Base-by-base conservation (phyloP, 2,329 filamentous ascomycete genomes). In the Dothideomycetes sp. region DNA sequence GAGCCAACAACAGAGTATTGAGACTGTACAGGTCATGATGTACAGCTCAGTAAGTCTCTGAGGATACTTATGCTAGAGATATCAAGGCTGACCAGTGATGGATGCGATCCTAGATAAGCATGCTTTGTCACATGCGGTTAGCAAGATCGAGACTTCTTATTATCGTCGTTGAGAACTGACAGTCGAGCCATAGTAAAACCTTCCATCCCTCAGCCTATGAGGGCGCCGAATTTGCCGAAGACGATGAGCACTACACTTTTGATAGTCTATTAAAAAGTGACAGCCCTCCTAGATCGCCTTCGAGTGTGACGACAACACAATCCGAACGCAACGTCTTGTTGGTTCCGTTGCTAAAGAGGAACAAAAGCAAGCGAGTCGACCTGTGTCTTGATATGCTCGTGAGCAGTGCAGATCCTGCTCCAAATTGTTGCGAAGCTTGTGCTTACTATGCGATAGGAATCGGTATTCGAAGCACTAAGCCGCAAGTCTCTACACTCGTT, bases 381-480 rank as follows among this genome's bases (percentile, higher is more conserved):
- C 50, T 49, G 32, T 53, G 69, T 18, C 51, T 69, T 6, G 56
- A 65, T 40, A 55, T 64, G 41, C 53, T 70, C 41, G 67, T 69
- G 51, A 47, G 57, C 45, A 4, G 15, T 16, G 12, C 15, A 9
- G 16, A n/a, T n/a, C n/a, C n/a, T n/a, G n/a, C n/a, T n/a, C n/a
- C n/a, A n/a, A n/a, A n/a, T n/a, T n/a, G n/a, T n/a, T n/a, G n/a
- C 10, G 30, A 23, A 13, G 12, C 15, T 12, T 4, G 16, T 7
- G 10, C 30, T 43, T 8, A 33, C 59, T 47, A 29, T 17, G 11
- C 15, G 4, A 16, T 31, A 70, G 67, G 65, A 55, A 12, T 64
- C 65, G 5, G 61, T 64, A 3, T 68, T 68, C 45, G 62, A 69
- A 17, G 64, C 64, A 9, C 49, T 70, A 4, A 49, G 56, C 28